Base-by-base conservation (phyloP, 768 basidiomycete species). In the Pulveroboletus sp. region DNA sequence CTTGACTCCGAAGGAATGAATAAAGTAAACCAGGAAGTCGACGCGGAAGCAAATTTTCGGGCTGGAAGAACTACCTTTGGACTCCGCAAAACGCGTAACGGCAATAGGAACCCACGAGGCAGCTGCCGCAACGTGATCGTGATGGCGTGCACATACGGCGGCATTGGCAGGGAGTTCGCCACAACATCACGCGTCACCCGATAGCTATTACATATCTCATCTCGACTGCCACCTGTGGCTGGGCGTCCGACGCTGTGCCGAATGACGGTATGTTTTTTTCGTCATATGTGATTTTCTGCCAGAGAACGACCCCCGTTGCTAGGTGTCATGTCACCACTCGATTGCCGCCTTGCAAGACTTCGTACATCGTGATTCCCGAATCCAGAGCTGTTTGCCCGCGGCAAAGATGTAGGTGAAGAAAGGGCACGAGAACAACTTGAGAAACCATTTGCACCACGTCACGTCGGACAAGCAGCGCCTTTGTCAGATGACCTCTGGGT, bases 81-180 rank as follows among this genome's bases (percentile, higher is more conserved):
- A 60, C 58, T 49, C 58, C 49, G 57, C 53, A n/a, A 60, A 40
- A 40, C 42, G 48, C 31, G 27, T 55, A 44, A 56, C 60, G 57
- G 63, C 50, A 62, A 48, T 20, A 49, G 24, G 29, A 39, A 20
- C n/a, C 57, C 60, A 67, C 54, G 57, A 63, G 64, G 60, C 51
- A 27, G 57, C 42, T 44, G 51, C 41, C n/a, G 53, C 57, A 54
- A 52, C 56, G 53, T 51, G 52, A 55, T 50, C 34, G 35, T 48
- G 46, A 47, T 44, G 52, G 39, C 49, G 44, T 52, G 54, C 44
- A 20, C 22, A 47, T 50, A 48, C 45, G 13, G 50, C 49, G 49
- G 58, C 56, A 55, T 60, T 61, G 42, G 51, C 34, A 24, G 27
- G 12, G 12, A 24, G 40, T 43, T 32, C 43, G 38, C 53, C 24